Conservation (phyloP, 2,329 filamentous ascomycete species). For the Cadophora sp. region DNA sequence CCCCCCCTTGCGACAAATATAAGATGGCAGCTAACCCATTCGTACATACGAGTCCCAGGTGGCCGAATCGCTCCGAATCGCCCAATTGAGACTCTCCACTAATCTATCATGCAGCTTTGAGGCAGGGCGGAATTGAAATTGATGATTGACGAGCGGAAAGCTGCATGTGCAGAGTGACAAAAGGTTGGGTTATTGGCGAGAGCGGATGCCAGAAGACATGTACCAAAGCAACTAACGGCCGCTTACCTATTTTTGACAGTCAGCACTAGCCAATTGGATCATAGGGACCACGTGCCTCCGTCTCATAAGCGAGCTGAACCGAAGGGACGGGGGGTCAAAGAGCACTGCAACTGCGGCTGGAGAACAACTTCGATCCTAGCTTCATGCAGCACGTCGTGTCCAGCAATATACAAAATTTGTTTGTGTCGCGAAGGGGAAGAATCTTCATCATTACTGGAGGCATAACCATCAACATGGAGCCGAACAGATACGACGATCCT, state of each 20-base stretch:
- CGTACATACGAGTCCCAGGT: neutral
- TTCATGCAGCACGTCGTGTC: neutral
- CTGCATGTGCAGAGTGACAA: neutral
- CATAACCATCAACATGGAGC: neutral
- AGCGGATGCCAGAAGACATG: neutral
- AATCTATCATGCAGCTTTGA: neutral
- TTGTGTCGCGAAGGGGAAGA: no score
- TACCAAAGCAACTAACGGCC: neutral
- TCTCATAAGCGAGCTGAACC: neutral
- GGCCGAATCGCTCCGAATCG: neutral
- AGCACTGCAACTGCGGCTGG: neutral
- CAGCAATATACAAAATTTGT: neutral
- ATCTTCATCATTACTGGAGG: no score
- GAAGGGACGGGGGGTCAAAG: neutral
- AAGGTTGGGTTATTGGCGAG: neutral
- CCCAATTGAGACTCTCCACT: neutral
- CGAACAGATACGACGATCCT: neutral
- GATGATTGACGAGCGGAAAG: neutral
- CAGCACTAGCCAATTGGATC: neutral
- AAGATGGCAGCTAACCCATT: neutral
- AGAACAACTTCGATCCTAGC: neutral
- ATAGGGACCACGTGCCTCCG: slow-evolving; percentile 10
- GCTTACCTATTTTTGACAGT: neutral
- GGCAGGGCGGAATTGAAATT: neutral
- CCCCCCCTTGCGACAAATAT: neutral